phyloP scores from a whole-genome alignment of 164 flowering plant genomes.

The Taxillus chinensis region DNA sequence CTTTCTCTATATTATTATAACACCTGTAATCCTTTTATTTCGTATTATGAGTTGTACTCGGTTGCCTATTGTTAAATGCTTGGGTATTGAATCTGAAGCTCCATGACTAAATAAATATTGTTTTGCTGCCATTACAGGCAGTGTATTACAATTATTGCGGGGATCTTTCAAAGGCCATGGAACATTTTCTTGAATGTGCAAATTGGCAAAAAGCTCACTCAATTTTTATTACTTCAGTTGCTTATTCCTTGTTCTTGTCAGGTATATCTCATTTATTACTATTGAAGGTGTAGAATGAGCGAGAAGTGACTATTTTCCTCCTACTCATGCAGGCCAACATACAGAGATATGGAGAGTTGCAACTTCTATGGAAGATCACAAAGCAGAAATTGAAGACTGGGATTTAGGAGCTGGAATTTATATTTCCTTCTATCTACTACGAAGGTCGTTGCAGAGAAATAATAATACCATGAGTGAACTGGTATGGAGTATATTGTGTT shows the following conservation, averaged over 20 bases:
- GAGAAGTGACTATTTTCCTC: too few relatives aligned
- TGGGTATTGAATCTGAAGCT: too few relatives aligned
- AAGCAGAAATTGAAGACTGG: slow-evolving; percentile 97
- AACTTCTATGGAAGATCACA: slow-evolving; percentile 75
- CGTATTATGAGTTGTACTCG: too few relatives aligned
- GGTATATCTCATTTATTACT: slow-evolving; percentile 28
- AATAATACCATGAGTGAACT: slow-evolving; percentile 33
- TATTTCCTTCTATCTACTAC: slow-evolving; percentile 59
- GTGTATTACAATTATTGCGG: slow-evolving; percentile 57
- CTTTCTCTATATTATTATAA: too few relatives aligned
- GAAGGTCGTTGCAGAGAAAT: slow-evolving; percentile 56
- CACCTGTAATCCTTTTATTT: too few relatives aligned
- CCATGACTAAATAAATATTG: not conserved
- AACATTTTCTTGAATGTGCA: slow-evolving; percentile 62
- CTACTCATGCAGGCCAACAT: slow-evolving; percentile 46
- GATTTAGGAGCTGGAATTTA: slow-evolving; percentile 95
- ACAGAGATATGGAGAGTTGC: slow-evolving; percentile 73
- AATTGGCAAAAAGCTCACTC: slow-evolving; percentile 93
- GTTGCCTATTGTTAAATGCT: too few relatives aligned
- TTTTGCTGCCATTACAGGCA: slow-evolving; percentile 50
- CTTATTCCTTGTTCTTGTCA: slow-evolving; percentile 65
- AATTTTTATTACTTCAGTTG: slow-evolving; percentile 73
- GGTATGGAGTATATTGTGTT: slow-evolving; percentile 30
- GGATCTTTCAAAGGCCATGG: slow-evolving; percentile 58
- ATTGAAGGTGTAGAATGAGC: not conserved